phyloP scores from a whole-genome alignment of 169 alveolate species.

The Plasmodium knowlesi region DNA sequence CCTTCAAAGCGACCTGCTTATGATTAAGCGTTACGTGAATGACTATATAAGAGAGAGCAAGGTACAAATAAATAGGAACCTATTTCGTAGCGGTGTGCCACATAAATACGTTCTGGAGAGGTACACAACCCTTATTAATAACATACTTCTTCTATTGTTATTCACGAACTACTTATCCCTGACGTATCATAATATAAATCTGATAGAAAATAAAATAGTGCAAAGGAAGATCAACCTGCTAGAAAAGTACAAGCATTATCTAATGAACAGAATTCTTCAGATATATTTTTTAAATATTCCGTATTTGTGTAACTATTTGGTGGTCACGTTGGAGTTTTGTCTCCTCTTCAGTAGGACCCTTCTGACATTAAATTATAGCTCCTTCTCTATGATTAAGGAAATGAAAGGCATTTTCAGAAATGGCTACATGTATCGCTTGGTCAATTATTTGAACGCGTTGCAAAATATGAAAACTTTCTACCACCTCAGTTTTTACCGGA shows the following conservation, averaged over 20 bases:
- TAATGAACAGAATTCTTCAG: slow-evolving; percentile 20
- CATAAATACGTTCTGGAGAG: slow-evolving; percentile 1
- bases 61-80: not conserved
- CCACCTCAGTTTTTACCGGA: slow-evolving; percentile 27
- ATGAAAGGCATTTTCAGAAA: slow-evolving; percentile 8
- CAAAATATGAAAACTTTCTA: slow-evolving; percentile 41
- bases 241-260: slow-evolving; percentile 18
- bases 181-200: slow-evolving; percentile 1
- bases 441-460: slow-evolving; percentile 13
- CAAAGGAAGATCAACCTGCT: slow-evolving; percentile 12
- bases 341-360: slow-evolving; percentile 13
- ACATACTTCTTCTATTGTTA: not conserved
- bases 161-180: slow-evolving; percentile 6
- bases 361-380: slow-evolving; percentile 12
- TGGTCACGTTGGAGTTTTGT: slow-evolving; percentile 33
- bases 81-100: not conserved
- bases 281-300: slow-evolving; percentile 53
- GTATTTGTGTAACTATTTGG: slow-evolving; percentile 43
- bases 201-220: not conserved
- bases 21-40: slow-evolving; percentile 22
- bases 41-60: slow-evolving; percentile 5
- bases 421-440: slow-evolving; percentile 12
- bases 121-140: slow-evolving; percentile 48
- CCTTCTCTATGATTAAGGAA: not conserved
- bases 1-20: slow-evolving; percentile 16